Conservation (phyloP, 202 grass and related monocot species). For the Eragrostis tef region DNA sequence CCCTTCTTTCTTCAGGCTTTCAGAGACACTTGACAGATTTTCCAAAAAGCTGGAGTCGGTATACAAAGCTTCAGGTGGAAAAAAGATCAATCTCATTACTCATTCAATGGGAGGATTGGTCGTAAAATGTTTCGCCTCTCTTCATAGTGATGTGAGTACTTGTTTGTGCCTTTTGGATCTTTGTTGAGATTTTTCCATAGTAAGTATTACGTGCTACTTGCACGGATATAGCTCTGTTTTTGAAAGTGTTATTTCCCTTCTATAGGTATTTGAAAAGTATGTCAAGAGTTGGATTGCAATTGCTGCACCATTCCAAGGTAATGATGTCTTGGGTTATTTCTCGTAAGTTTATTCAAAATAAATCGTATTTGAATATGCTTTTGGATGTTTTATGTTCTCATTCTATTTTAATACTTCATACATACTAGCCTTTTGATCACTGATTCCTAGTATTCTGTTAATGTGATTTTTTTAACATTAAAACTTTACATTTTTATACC, state of each 20-base stretch:
- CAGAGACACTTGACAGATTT: conserved; percentile 78
- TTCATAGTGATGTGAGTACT: conserved; percentile 78
- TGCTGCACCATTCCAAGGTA: conserved; percentile 99
- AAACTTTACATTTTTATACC: background rate
- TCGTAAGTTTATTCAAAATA: background rate
- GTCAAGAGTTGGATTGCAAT: conserved; percentile 98
- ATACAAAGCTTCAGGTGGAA: conserved; percentile 76
- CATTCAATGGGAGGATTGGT: conserved; percentile 98
- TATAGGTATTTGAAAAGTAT: conserved; percentile 92
- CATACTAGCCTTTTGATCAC: background rate
- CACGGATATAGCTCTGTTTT: background rate
- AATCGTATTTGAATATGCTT: background rate
- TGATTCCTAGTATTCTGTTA: background rate
- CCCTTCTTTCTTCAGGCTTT: conserved; percentile 61
- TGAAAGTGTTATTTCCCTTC: conserved; percentile 15
- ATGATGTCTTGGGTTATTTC: background rate
- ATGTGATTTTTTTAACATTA: background rate
- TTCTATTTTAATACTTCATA: background rate
- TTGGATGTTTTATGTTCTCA: background rate
- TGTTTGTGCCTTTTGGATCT: conserved; percentile 39
- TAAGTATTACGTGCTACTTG: background rate
- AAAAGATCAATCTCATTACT: conserved; percentile 90
- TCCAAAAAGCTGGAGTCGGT: conserved; percentile 77
- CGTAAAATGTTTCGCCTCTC: conserved; percentile 85
- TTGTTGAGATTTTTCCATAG: conserved; percentile 33